A percentile compares a stretch with the other conserved stretches of the same genome.
Evolutionary conservation across 352 stramenopile species (phyloP).

Genomic region (Globisporangium nagaii): DNA sequence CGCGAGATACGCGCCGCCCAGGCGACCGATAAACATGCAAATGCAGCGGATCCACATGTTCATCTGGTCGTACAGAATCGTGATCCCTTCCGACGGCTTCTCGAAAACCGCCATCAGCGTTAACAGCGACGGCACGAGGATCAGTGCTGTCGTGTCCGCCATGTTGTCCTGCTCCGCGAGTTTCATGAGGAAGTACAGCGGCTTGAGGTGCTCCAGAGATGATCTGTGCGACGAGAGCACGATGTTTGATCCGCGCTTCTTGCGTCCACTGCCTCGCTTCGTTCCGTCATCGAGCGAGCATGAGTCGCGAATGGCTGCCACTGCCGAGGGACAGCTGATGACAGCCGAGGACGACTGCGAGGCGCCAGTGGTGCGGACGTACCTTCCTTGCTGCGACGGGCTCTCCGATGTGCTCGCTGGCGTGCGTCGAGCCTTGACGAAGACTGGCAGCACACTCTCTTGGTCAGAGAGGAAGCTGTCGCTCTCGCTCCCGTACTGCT

Average conservation of each 20-base stretch:
- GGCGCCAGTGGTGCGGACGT: neutral
- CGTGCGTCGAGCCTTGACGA: constrained; percentile 7
- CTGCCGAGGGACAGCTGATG: constrained; percentile 1
- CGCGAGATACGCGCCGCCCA: constrained; percentile 67
- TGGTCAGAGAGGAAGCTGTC: constrained; percentile 13
- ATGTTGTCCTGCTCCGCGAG: constrained; percentile 86
- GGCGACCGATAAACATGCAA: constrained; percentile 76
- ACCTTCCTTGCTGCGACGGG: neutral
- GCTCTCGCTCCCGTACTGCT: constrained; percentile 8
- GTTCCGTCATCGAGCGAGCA: neutral
- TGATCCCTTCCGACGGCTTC: constrained; percentile 54
- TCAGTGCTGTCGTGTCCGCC: constrained; percentile 81
- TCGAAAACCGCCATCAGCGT: constrained; percentile 73
- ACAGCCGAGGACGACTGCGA: neutral
- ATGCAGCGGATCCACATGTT: constrained; percentile 84
- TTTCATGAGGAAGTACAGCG: constrained; percentile 87
- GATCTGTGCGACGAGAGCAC: constrained; percentile 3
- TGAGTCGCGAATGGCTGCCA: constrained; percentile 2
- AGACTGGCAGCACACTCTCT: constrained; percentile 3
- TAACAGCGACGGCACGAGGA: constrained; percentile 76
- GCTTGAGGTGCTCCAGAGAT: constrained; percentile 37
- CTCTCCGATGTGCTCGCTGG: neutral
- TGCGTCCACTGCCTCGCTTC: neutral
- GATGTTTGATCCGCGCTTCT: neutral
- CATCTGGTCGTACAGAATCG: constrained; percentile 57